Evolutionary conservation across 768 basidiomycete genomes (phyloP).

Genomic region (Suillus discolor): DNA sequence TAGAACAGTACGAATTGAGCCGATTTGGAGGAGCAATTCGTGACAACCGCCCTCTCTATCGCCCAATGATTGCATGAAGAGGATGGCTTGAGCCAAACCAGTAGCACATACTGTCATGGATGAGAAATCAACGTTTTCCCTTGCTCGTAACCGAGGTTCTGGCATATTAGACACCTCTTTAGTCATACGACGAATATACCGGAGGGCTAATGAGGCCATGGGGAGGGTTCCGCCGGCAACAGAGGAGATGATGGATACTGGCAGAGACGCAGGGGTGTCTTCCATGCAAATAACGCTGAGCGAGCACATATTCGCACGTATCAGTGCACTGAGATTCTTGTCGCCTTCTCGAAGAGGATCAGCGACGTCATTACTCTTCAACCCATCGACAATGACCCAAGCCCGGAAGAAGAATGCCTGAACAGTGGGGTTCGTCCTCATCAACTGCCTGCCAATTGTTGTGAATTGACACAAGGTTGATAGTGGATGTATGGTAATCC

Average conservation of each 20-base stretch:
- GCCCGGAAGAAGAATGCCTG: slow-evolving; percentile 9
- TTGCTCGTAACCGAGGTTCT: neutral
- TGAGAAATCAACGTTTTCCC: slow-evolving; percentile 6
- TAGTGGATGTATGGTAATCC: slow-evolving; percentile 8
- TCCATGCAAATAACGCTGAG: slow-evolving; percentile 9
- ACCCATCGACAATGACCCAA: slow-evolving; percentile 3
- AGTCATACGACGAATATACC: slow-evolving; percentile 11
- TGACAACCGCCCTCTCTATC: neutral
- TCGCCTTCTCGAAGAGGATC: slow-evolving; percentile 5
- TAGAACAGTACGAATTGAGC: slow-evolving; percentile 10
- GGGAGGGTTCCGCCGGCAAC: slow-evolving; percentile 7
- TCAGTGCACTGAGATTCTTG: slow-evolving; percentile 5
- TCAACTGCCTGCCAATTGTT: slow-evolving; percentile 1
- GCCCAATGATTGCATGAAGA: slow-evolving; percentile 6
- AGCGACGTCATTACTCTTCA: slow-evolving; percentile 1
- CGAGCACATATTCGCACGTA: slow-evolving; percentile 9
- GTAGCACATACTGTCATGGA: slow-evolving; percentile 7
- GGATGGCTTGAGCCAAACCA: slow-evolving; percentile 10
- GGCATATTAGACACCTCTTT: slow-evolving; percentile 11
- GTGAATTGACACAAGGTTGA: slow-evolving; percentile 9
- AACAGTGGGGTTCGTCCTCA: slow-evolving; percentile 3
- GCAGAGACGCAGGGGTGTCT: neutral
- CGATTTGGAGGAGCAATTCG: slow-evolving; percentile 6
- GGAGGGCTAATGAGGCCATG: slow-evolving; percentile 11
- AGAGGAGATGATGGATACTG: slow-evolving; percentile 4